Percentiles rank a stretch among this genome's conserved stretches.
Evolutionary conservation across 1,284 basidiomycete species (phyloP).

Genomic region (Cutaneotrichosporon mucoides): DNA sequence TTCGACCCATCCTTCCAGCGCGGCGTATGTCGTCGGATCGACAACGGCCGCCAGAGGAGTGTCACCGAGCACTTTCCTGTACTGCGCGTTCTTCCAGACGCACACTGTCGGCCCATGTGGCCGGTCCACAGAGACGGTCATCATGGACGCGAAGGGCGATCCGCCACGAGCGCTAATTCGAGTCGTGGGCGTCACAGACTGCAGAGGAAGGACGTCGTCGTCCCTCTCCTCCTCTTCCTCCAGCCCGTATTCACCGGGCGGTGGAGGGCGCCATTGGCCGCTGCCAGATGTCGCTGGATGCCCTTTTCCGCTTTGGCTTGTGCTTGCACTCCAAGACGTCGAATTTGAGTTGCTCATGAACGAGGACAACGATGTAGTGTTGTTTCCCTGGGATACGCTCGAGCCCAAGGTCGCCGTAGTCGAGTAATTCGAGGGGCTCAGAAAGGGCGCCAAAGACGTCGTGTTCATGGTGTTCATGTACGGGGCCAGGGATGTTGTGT

Average conservation of each 20-base stretch:
- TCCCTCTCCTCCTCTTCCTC: background rate
- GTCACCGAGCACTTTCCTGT: conserved; percentile 23
- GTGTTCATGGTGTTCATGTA: no score
- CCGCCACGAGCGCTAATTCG: background rate
- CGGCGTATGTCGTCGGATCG: conserved; percentile 14
- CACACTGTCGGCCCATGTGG: conserved; percentile 2
- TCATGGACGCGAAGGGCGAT: background rate
- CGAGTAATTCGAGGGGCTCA: no score
- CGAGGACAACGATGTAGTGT: no score
- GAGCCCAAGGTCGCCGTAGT: no score
- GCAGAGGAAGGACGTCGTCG: background rate
- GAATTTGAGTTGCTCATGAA: no score
- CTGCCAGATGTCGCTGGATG: no score
- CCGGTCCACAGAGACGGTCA: background rate
- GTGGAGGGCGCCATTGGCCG: background rate
- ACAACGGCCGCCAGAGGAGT: conserved; percentile 22
- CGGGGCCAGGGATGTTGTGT: no score
- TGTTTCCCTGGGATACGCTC: no score
- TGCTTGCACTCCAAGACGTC: background rate
- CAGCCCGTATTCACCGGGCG: background rate
- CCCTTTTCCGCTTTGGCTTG: background rate
- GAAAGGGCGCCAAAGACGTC: no score
- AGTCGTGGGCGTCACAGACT: background rate
- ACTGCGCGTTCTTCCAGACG: conserved; percentile 31
- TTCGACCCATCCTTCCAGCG: conserved; percentile 32